phyloP scores from a whole-genome alignment of 352 stramenopile species.

The Globisporangium apiculatum region DNA sequence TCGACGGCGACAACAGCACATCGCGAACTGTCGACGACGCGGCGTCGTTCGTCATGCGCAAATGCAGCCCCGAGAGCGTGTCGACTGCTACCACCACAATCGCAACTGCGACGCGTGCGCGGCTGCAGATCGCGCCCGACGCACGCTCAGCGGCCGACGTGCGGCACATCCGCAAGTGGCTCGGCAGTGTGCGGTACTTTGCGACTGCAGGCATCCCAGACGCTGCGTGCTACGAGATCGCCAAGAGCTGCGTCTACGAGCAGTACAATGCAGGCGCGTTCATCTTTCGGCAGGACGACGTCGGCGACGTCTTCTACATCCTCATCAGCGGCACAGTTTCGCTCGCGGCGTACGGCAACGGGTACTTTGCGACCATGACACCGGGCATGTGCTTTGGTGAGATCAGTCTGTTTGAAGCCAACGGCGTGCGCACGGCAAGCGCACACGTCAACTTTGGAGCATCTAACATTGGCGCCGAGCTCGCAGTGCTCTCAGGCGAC shows the following conservation, averaged over 20 bases:
- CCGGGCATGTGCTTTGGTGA: constrained; percentile 64
- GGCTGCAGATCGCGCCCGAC: constrained; percentile 30
- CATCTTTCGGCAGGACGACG: constrained; percentile 65
- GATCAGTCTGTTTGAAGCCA: constrained; percentile 54
- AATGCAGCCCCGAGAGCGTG: constrained; percentile 29
- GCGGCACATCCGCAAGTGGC: constrained; percentile 60
- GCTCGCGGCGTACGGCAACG: constrained; percentile 57
- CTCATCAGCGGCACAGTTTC: constrained; percentile 56
- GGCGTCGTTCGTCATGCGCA: constrained; percentile 33
- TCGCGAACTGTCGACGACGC: background rate
- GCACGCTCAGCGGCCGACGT: constrained; percentile 31
- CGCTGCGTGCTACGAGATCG: constrained; percentile 41
- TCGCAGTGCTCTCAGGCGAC: constrained; percentile 49
- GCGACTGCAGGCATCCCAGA: constrained; percentile 46
- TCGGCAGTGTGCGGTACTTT: constrained; percentile 62
- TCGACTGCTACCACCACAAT: constrained; percentile 24
- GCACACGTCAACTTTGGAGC: constrained; percentile 56
- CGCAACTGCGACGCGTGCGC: constrained; percentile 23
- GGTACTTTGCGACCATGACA: constrained; percentile 62
- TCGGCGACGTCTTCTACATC: constrained; percentile 68
- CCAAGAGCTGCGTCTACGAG: constrained; percentile 34
- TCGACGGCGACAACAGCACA: background rate
- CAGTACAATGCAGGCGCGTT: constrained; percentile 39
- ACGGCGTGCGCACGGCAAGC: constrained; percentile 44
- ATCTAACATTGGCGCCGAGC: constrained; percentile 23